phyloP scores from a whole-genome alignment of 2,329 filamentous ascomycete species.

The Ophiosphaerella narmari region DNA sequence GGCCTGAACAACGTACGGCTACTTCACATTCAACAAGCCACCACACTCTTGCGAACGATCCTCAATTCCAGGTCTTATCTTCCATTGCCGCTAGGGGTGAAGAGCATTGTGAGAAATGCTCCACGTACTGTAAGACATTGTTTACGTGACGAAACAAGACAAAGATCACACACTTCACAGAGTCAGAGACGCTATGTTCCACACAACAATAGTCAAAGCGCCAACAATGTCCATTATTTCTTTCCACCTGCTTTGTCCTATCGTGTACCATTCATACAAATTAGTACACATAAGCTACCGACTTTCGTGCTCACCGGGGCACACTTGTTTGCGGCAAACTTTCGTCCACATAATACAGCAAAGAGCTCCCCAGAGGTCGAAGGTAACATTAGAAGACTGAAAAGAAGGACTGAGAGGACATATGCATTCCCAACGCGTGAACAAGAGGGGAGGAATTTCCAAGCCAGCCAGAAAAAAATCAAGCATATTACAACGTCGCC shows the following conservation, averaged over 20 bases:
- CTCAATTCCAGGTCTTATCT: neutral
- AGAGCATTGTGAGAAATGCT: constrained; percentile 18
- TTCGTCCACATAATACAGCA: neutral
- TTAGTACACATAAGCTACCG: neutral
- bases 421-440: constrained; percentile 15
- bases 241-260: constrained; percentile 26
- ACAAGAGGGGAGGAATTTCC: constrained; percentile 13
- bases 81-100: neutral
- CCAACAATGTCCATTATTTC: constrained; percentile 28
- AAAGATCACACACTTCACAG: constrained; percentile 27
- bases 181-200: constrained; percentile 18
- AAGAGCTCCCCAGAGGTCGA: neutral
- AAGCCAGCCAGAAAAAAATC: constrained; percentile 13
- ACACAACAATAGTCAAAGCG: constrained; percentile 35
- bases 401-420: neutral
- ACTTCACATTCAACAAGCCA: constrained; percentile 11
- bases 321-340: constrained; percentile 17
- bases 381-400: neutral
- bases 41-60: neutral
- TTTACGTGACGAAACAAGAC: constrained; percentile 22
- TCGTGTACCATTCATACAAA: constrained; percentile 35
- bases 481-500: constrained; percentile 16
- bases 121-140: constrained; percentile 19
- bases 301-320: neutral
- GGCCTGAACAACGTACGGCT: constrained; percentile 10